These are phyloP conservation scores for Solanum bukasovii DNA, from an alignment of 257 asterid species.

Conservation along the genomic window DNA sequence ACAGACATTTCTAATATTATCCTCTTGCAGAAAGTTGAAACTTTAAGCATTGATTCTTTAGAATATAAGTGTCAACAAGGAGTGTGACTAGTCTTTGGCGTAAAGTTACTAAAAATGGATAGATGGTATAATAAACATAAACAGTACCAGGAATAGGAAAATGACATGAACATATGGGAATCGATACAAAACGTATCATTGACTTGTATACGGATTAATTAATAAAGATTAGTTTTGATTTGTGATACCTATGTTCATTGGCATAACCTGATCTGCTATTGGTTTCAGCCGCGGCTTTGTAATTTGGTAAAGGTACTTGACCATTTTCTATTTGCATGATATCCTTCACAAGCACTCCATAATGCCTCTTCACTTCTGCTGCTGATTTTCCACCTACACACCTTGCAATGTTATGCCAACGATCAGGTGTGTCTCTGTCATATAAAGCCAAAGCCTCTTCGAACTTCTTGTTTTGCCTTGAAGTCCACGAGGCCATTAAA, in stretches of 20 bases:
- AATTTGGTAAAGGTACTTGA: slow-evolving; percentile 25
- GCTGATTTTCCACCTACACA: slow-evolving; percentile 32
- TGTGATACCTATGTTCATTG: slow-evolving; percentile 20
- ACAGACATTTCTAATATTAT: background rate
- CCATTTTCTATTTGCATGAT: slow-evolving; percentile 29
- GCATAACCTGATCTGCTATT: slow-evolving; percentile 9
- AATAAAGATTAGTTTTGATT: background rate
- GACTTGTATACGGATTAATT: background rate
- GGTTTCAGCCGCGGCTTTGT: slow-evolving; percentile 10
- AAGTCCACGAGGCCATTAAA: slow-evolving; percentile 51
- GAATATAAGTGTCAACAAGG: background rate
- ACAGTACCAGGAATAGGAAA: background rate
- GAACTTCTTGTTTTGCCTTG: slow-evolving; percentile 37
- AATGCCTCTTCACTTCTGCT: slow-evolving; percentile 33
- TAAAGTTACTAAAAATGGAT: background rate
- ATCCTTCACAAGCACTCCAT: slow-evolving; percentile 27
- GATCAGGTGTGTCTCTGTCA: slow-evolving; percentile 40
- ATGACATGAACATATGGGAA: background rate
- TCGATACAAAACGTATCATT: background rate
- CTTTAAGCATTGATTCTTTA: background rate
- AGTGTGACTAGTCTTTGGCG: background rate
- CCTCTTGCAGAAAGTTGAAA: background rate
- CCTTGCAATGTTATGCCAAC: slow-evolving; percentile 36
- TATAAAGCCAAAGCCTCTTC: slow-evolving; percentile 35
- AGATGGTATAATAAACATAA: background rate